Percentiles rank a stretch among this genome's conserved stretches.
Evolutionary conservation across 2,329 filamentous ascomycete genomes (phyloP).

Genomic region (Claviceps maximensis): DNA sequence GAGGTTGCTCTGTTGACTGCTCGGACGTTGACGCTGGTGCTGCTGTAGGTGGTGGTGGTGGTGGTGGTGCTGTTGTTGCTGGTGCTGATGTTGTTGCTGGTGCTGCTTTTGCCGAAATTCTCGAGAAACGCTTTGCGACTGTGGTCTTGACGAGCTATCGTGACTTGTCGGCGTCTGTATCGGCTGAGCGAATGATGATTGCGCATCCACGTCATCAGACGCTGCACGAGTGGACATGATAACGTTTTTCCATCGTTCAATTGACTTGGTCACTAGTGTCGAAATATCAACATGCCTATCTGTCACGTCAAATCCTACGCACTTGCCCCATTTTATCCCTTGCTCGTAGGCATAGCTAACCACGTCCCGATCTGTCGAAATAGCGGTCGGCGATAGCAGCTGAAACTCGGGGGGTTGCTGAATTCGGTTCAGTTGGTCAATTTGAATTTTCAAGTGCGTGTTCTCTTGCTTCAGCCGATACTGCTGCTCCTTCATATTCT

Average conservation of each 20-base stretch:
- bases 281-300: conserved; percentile 40
- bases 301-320: conserved; percentile 33
- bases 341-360: conserved; percentile 34
- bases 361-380: conserved; percentile 37
- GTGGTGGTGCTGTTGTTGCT: conserved; percentile 6
- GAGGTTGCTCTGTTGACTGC: not conserved
- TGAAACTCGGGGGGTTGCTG: conserved; percentile 49
- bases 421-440: conserved; percentile 44
- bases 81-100: conserved; percentile 11
- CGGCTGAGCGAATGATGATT: conserved; percentile 32
- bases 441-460: conserved; percentile 40
- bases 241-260: conserved; percentile 49
- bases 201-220: conserved; percentile 33
- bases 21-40: not conserved
- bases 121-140: conserved; percentile 11
- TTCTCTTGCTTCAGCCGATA: conserved; percentile 42
- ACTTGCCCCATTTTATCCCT: conserved; percentile 24
- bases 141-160: conserved; percentile 13
- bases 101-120: conserved; percentile 12
- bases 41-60: not conserved
- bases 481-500: conserved; percentile 37
- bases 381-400: conserved; percentile 35
- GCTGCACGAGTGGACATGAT: conserved; percentile 36
- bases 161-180: conserved; percentile 9
- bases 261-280: conserved; percentile 37